These are phyloP conservation scores for Nissolia schottii DNA, from an alignment of 306 rosid species.

Conservation along the genomic window DNA sequence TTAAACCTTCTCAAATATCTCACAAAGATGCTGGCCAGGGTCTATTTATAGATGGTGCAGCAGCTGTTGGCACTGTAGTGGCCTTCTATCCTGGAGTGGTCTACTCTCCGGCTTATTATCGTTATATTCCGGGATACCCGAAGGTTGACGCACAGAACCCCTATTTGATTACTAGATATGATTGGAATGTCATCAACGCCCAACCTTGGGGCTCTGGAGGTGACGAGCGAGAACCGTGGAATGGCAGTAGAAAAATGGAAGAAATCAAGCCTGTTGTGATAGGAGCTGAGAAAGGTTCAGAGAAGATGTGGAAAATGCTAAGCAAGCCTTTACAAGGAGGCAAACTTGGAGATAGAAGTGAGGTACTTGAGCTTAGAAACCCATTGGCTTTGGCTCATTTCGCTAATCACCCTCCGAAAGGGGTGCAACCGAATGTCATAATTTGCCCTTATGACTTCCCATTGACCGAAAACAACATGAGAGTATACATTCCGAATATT, in stretches of 20 bases:
- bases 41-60: constrained; percentile 69
- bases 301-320: constrained; percentile 59
- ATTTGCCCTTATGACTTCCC: constrained; percentile 93
- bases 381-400: constrained; percentile 91
- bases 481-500: constrained; percentile 74
- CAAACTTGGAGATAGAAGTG: constrained; percentile 28
- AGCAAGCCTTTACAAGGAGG: constrained; percentile 82
- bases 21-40: constrained; percentile 84
- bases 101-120: constrained; percentile 81
- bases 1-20: constrained; percentile 67
- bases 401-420: constrained; percentile 84
- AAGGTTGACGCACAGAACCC: constrained; percentile 68
- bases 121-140: constrained; percentile 88
- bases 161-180: constrained; percentile 85
- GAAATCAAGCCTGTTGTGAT: constrained; percentile 26
- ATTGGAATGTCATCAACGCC: constrained; percentile 73
- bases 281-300: constrained; percentile 58
- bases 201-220: constrained; percentile 89
- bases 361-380: constrained; percentile 71
- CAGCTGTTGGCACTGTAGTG: constrained; percentile 66
- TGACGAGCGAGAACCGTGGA: constrained; percentile 56
- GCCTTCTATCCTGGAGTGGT: constrained; percentile 84
- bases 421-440: constrained; percentile 78
- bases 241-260: constrained; percentile 30
- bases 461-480: constrained; percentile 57